Evolutionary conservation across 1,284 basidiomycete genomes (phyloP).

Genomic region (Heliocybe sulcata): DNA sequence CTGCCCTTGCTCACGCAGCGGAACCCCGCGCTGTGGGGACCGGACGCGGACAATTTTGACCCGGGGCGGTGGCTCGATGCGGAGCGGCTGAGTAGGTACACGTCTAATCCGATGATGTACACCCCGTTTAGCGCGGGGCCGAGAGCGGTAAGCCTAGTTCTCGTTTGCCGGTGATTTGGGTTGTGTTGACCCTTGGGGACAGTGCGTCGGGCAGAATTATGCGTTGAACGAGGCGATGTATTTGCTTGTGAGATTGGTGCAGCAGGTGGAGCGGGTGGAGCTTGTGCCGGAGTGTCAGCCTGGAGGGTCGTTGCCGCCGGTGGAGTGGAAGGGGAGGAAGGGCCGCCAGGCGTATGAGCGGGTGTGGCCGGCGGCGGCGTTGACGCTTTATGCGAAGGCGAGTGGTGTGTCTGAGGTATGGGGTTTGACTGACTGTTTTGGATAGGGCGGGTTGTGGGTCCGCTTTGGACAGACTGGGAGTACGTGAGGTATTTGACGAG

Average conservation of each 20-base stretch:
- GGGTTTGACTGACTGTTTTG: not conserved
- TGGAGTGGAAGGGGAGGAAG: slow-evolving; percentile 42
- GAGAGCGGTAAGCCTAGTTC: slow-evolving; percentile 28
- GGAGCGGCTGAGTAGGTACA: slow-evolving; percentile 35
- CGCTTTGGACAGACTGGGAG: slow-evolving; percentile 1
- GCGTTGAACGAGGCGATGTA: slow-evolving; percentile 68
- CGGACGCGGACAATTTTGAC: slow-evolving; percentile 61
- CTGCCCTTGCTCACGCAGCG: slow-evolving; percentile 54
- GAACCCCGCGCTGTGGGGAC: slow-evolving; percentile 55
- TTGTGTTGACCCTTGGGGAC: slow-evolving; percentile 2
- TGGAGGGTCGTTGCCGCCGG: slow-evolving; percentile 46
- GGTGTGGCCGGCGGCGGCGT: slow-evolving; percentile 50
- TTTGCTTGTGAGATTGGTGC: slow-evolving; percentile 58
- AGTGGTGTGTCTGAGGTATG: slow-evolving; percentile 10
- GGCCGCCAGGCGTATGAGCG: slow-evolving; percentile 50
- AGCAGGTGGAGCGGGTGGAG: slow-evolving; percentile 51
- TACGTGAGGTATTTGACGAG: not conserved
- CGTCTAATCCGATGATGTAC: slow-evolving; percentile 58
- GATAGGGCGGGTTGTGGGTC: slow-evolving; percentile 12
- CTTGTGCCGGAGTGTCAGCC: slow-evolving; percentile 59
- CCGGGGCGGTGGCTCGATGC: slow-evolving; percentile 66
- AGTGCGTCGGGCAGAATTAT: slow-evolving; percentile 72
- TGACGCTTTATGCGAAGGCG: slow-evolving; percentile 60
- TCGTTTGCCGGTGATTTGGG: not conserved
- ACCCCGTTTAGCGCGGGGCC: slow-evolving; percentile 67